phyloP scores from a whole-genome alignment of 352 stramenopile species.

The Phytopythium delawarense region DNA sequence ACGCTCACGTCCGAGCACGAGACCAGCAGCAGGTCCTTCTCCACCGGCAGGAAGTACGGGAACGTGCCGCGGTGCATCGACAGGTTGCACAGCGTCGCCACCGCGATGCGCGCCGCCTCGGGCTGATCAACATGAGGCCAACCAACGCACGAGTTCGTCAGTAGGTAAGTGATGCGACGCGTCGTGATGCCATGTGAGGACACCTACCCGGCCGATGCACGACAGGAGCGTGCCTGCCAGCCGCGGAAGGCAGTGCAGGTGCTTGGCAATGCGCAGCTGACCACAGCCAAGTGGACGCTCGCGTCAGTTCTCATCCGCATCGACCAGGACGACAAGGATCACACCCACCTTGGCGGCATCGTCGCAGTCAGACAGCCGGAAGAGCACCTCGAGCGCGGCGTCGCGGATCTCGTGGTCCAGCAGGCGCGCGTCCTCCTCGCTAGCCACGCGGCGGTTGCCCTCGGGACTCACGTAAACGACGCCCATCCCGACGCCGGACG shows the following conservation, averaged over 20 bases:
- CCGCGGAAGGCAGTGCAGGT: constrained; percentile 58
- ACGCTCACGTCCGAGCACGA: constrained; percentile 75
- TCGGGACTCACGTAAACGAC: constrained; percentile 74
- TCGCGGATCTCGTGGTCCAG: constrained; percentile 78
- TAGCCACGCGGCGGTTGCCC: constrained; percentile 38
- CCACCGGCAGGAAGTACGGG: constrained; percentile 73
- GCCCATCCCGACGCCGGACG: constrained; percentile 68
- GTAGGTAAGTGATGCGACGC: neutral
- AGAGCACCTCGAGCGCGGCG: constrained; percentile 66
- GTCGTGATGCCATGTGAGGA: neutral
- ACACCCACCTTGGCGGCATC: constrained; percentile 43
- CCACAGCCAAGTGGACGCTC: neutral
- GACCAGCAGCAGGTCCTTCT: constrained; percentile 69
- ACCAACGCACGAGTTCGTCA: neutral
- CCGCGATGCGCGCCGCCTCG: constrained; percentile 67
- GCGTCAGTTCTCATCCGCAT: neutral
- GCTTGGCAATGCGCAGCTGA: constrained; percentile 58
- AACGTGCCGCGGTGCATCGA: constrained; percentile 77
- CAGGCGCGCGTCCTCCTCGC: constrained; percentile 38
- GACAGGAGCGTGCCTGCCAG: constrained; percentile 53
- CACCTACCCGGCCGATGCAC: constrained; percentile 64
- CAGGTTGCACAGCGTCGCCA: constrained; percentile 66
- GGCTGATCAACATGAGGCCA: constrained; percentile 24
- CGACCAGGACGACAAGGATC: neutral
- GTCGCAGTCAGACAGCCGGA: constrained; percentile 60